Evolutionary conservation across 805 yeast species (phyloP).

Genomic region (Kodamaea kaohsiungensis): DNA sequence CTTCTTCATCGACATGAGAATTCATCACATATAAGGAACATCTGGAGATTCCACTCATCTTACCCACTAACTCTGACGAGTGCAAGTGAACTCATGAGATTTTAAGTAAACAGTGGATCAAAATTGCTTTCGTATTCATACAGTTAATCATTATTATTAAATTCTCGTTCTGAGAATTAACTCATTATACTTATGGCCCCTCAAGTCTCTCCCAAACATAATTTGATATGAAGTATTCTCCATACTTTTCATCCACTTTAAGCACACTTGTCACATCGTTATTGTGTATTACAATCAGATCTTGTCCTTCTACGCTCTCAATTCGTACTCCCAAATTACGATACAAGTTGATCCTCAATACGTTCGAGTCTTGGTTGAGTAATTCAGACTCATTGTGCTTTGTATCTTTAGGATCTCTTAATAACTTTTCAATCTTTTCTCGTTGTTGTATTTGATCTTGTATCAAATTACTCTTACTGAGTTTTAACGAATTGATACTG

Average conservation of each 20-base stretch:
- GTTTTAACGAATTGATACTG: constrained; percentile 35
- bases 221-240: constrained; percentile 70
- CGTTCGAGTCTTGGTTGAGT: constrained; percentile 43
- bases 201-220: constrained; percentile 68
- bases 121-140: too few relatives aligned
- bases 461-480: constrained; percentile 35
- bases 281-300: constrained; percentile 48
- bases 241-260: constrained; percentile 54
- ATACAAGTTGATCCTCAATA: constrained; percentile 58
- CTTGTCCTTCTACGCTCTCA: constrained; percentile 27
- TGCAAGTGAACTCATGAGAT: too few relatives aligned
- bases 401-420: constrained; percentile 22
- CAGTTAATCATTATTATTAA: too few relatives aligned
- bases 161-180: too few relatives aligned
- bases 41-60: too few relatives aligned
- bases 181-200: background rate
- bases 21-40: too few relatives aligned
- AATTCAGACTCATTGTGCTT: constrained; percentile 24
- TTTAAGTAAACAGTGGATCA: too few relatives aligned
- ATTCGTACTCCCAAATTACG: constrained; percentile 59
- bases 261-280: constrained; percentile 51
- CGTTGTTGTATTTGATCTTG: constrained; percentile 6
- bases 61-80: too few relatives aligned
- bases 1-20: too few relatives aligned
- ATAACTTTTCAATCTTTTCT: constrained; percentile 6